Evolutionary conservation across 1,284 basidiomycete species (phyloP), one percentile per base, ranked within the genome.

Genomic region (Cryptococcus neoformans): DNA sequence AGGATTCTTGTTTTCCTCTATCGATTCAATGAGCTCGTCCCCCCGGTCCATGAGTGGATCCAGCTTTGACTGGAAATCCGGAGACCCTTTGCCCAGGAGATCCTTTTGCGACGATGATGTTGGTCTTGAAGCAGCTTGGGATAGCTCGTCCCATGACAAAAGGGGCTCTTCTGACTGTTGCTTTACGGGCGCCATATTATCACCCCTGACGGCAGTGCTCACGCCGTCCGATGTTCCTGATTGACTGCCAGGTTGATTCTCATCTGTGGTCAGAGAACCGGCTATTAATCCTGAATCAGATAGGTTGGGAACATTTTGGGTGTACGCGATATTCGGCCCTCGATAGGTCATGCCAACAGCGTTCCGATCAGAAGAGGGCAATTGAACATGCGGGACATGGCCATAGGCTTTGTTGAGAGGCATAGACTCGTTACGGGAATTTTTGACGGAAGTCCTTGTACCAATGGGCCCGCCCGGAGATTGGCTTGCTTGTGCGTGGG

Each of bases 1-100:
- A 2, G 50, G 54, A 62, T 9, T 70, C 64, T 1, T 56, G 56
- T 7, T 62, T 60, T 2, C 57, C 56, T 12, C 58, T 64, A 14
- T 28, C 28, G 48, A 49, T 3, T 60, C 60, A 28, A 50, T 44
- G 16, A 54, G 52, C 6, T 56, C 57, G 5, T 58, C 56, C 36
- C 46, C 52, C 5, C 49, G 49, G 5, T 54, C 52, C n/a, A 39
- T 42, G 34, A 54, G 51, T 5, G n/a, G 8, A 28, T 57, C 49
- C 10, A 36, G 36, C 36, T 52, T 50, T 28, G 28, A 28, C 4
- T 28, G 28, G 28, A 28, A 28, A 28, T 28, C 28, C 34, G 56
- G 42, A 11, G 51, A 52, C 38, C 47, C 57, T 45, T 49, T 51
- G 14, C 35, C 36, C 11, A 34, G 35, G 12, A 51, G 45, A 8